Percentiles rank a stretch among this genome's conserved stretches.
Evolutionary conservation across 2,329 filamentous ascomycete genomes (phyloP).

Genomic region (Neofusicoccum sp.): DNA sequence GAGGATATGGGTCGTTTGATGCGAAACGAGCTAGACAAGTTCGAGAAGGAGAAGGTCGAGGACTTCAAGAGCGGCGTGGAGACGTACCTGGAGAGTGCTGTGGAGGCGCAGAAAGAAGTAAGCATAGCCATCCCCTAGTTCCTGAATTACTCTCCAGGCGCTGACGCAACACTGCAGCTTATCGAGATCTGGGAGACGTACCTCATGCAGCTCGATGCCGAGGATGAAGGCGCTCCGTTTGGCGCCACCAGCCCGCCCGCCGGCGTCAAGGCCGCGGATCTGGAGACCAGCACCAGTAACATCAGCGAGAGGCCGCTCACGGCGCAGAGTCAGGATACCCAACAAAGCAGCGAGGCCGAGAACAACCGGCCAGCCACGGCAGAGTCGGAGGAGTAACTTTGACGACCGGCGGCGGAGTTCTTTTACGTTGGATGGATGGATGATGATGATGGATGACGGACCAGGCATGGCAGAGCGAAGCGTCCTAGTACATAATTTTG

Average conservation of each 20-base stretch:
- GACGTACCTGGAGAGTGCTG: slow-evolving; percentile 93
- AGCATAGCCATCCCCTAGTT: slow-evolving; percentile 27
- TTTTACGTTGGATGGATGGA: not conserved
- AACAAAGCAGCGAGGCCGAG: slow-evolving; percentile 9
- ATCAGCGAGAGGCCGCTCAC: slow-evolving; percentile 14
- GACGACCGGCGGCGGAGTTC: not conserved
- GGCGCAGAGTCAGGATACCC: slow-evolving; percentile 18
- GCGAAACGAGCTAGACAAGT: slow-evolving; percentile 85
- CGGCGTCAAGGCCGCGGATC: slow-evolving; percentile 35
- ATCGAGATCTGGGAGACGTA: slow-evolving; percentile 98
- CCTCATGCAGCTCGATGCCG: slow-evolving; percentile 89
- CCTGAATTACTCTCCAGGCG: too few relatives aligned
- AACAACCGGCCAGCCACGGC: slow-evolving; percentile 9
- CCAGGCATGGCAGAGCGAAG: too few relatives aligned
- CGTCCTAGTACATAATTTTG: slow-evolving; percentile 2
- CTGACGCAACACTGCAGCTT: slow-evolving; percentile 43
- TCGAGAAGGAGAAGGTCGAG: slow-evolving; percentile 96
- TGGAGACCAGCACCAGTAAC: slow-evolving; percentile 9
- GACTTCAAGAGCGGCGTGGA: slow-evolving; percentile 97
- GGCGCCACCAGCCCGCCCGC: slow-evolving; percentile 31
- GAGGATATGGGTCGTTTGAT: slow-evolving; percentile 97
- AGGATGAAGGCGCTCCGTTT: slow-evolving; percentile 69
- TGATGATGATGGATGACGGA: not conserved
- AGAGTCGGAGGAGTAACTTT: slow-evolving; percentile 9
- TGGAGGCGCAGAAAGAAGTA: slow-evolving; percentile 98